Evolutionary conservation across 2,329 filamentous ascomycete species (phyloP), one percentile per base, ranked within the genome.

Genomic region (Fusarium coicis): DNA sequence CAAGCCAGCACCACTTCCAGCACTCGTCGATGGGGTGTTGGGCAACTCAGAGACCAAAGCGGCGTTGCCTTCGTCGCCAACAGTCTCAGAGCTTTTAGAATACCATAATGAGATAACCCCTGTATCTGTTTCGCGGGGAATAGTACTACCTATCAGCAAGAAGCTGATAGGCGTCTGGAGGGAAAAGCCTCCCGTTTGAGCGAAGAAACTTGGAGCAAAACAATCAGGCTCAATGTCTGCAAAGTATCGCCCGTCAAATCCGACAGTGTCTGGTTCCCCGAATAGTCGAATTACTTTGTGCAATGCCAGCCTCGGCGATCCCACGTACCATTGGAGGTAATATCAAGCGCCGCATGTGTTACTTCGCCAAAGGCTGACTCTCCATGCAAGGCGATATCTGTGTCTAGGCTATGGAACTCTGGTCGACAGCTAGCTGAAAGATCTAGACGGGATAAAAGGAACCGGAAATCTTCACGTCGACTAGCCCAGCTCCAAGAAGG

Each of bases 391-490:
- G 4, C 4, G 4, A 46, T 3, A 12, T 0, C 1, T 14, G 18
- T 26, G 0, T 46, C 16, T 26, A 46, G 18, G 11, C 8, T 14
- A 26, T 19, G 1, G 7, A 44, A 46, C 43, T 46, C 43, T 19
- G 23, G 23, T 26, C 23, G 23, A 9, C 18, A 44, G 4, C 4
- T 7, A 6, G 16, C 16, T 23, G 4, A 16, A 2, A 18, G 7
- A 1, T 8, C 2, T 8, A 15, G 1, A 43, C 2, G 10, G n/a
- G 23, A 43, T 18, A 23, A 2, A 11, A 1, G 0, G 15, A 43
- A 43, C 6, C 0, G 1, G 16, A 44, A 26, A 1, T 0, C 0
- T 14, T 19, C 5, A 2, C 23, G 4, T 14, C 4, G 43, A 19
- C 43, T 19, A 19, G 43, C 43, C 43, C 43, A 46, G 23, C 43